Conservation (phyloP, 179 eudicot species). For the Corrigiola litoralis region DNA sequence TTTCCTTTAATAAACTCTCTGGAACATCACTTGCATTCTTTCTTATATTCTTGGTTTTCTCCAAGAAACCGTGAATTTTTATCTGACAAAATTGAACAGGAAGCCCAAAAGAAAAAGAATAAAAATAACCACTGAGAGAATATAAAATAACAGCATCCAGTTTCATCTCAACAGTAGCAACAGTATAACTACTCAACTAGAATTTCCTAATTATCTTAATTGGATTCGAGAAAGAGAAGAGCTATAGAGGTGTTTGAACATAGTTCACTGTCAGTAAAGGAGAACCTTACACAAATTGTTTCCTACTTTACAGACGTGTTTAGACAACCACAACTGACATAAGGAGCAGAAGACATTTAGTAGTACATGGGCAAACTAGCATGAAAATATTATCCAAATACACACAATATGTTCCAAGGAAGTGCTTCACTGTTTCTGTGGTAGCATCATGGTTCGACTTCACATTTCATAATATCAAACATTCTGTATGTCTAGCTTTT, state of each 20-base stretch:
- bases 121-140: constrained; percentile 1
- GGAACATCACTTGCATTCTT: constrained; percentile 38
- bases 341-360: background rate
- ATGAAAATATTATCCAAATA: background rate
- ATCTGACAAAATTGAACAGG: constrained; percentile 37
- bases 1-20: constrained; percentile 48
- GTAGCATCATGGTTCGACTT: background rate
- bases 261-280: background rate
- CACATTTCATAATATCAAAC: background rate
- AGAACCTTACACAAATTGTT: background rate
- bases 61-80: constrained; percentile 69
- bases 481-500: no score
- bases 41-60: constrained; percentile 52
- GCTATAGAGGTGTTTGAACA: background rate
- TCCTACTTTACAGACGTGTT: background rate
- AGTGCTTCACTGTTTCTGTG: background rate
- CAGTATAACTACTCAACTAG: background rate
- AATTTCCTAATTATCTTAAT: background rate
- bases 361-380: background rate
- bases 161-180: background rate
- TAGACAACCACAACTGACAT: background rate
- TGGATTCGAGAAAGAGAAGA: background rate
- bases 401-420: background rate
- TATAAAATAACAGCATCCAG: background rate
- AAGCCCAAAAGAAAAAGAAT: background rate